Evolutionary conservation across 768 basidiomycete genomes (phyloP), one percentile per base, ranked within the genome.

Genomic region (Lactarius vividus): DNA sequence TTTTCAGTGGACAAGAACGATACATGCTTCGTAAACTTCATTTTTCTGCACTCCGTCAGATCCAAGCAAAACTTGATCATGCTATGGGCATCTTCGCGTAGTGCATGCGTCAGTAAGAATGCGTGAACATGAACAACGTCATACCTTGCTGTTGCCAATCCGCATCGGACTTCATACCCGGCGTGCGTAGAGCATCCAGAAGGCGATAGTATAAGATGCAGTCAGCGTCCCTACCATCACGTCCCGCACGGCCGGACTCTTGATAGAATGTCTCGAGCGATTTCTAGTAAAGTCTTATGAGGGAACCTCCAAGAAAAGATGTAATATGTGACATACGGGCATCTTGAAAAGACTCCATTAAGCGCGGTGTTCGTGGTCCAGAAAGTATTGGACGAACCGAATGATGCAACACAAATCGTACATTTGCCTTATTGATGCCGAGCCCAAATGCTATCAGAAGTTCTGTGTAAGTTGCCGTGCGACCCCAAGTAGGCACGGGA

Each of bases 221-320:
- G 71, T 96, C 91, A 0, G 91, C 84, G 64, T 91, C 88, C 63
- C 84, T 81, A 10, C 96, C 95, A 72, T 98, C 96, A 56, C 96
- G 83, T 8, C 96, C 96, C 2, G 96, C 96, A 61, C 96, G 87
- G 2, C 96, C 96, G 4, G 92, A 91, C 74, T 98, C 96, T 78
- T 98, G 96, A 74, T 97, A 96, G 74, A 87, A 95, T 0, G 92
- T 90, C 69, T 96, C 95, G 37, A 96, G 74, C 1, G 91, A 92
- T 86, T 96, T 92, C 90, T 91, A 62, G 1, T 40, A 29, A 9
- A 6, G 5, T 10, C 3, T 2, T 11, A 54, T 39, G 37, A 49
- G 26, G n/a, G 39, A 26, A 40, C 23, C 28, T 28, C n/a, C 9
- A 54, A 52, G 44, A 61, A 28, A 18, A 76, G 54, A 6, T 64